Base-by-base conservation (phyloP, 1,139 yeast genomes). In the Lipomyces yarrowii region DNA sequence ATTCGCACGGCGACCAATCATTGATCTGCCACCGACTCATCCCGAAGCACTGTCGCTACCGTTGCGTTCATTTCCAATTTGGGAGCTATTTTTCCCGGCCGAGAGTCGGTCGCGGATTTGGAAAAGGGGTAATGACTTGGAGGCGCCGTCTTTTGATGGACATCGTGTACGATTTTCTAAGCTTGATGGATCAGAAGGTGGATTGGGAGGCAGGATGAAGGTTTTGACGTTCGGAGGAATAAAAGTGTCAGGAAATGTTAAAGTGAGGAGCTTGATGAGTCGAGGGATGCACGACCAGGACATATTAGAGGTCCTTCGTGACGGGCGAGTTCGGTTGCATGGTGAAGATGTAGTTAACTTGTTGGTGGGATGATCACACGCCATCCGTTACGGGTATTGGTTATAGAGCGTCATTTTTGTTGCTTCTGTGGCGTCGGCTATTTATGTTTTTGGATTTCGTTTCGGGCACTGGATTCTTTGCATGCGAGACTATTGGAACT, bases 321-420 rank as follows among this genome's bases (percentile, higher is more conserved):
- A 65, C 37, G 69, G 69, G n/a, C 21, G 65, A 21, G 69, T 67
- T 2, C 30, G 60, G n/a, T 21, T 67, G 1, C 61, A 37, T 4
- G 69, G 69, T 5, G 66, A 65, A 51, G 69, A 62, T 3, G 62
- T 67, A 18, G 60, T 62, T 8, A 67, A 67, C 55, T 52, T 67
- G 46, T 30, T 62, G 7, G 64, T 67, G 15, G 68, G 58, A 21
- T 56, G 33, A 42, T 23, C 26, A 21, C 18, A 26, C 30, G 30
- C 11, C 33, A 4, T 11, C 21, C 10, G 18, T 57, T 33, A 55
- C 26, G 10, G 13, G 10, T n/a, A 42, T 42, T n/a, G 21, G 21
- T 18, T 42, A 42, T 42, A 42, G 48, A 42, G 48, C 23, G 48
- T n/a, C 10, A 18, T 18, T 10, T 42, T n/a, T n/a, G 48, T 42